Conservation (phyloP, 495 filamentous ascomycete genomes). For the Tuber borchii region DNA sequence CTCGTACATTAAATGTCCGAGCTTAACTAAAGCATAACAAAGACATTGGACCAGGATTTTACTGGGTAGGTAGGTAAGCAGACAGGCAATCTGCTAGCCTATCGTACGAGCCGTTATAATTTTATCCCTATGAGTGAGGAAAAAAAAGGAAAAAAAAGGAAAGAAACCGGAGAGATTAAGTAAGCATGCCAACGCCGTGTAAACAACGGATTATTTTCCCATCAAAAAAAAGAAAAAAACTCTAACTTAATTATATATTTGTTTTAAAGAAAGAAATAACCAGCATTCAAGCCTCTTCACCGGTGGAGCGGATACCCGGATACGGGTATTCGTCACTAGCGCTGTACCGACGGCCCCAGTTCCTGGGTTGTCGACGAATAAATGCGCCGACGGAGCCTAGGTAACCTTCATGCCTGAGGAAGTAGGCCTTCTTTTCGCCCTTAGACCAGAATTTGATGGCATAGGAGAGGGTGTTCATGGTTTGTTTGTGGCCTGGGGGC, state of each 20-base stretch:
- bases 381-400: slow-evolving; percentile 95
- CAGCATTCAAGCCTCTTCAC: slow-evolving; percentile 4
- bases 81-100: neutral
- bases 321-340: slow-evolving; percentile 47
- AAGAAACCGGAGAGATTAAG: neutral
- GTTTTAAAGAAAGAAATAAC: neutral
- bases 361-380: slow-evolving; percentile 76
- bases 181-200: neutral
- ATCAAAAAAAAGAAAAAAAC: slow-evolving; percentile 12
- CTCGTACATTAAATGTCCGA: no score
- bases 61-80: neutral
- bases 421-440: slow-evolving; percentile 89
- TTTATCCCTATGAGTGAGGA: neutral
- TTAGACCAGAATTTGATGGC: slow-evolving; percentile 97
- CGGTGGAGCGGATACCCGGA: slow-evolving; percentile 11
- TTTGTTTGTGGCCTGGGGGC: slow-evolving; percentile 72
- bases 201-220: neutral
- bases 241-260: slow-evolving; percentile 3
- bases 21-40: no score
- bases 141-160: neutral
- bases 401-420: slow-evolving; percentile 92
- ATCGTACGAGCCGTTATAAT: neutral
- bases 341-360: slow-evolving; percentile 84
- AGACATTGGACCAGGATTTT: neutral
- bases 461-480: slow-evolving; percentile 92